Evolutionary conservation across 2,329 filamentous ascomycete genomes (phyloP).

Genomic region (Aspergillus latus): DNA sequence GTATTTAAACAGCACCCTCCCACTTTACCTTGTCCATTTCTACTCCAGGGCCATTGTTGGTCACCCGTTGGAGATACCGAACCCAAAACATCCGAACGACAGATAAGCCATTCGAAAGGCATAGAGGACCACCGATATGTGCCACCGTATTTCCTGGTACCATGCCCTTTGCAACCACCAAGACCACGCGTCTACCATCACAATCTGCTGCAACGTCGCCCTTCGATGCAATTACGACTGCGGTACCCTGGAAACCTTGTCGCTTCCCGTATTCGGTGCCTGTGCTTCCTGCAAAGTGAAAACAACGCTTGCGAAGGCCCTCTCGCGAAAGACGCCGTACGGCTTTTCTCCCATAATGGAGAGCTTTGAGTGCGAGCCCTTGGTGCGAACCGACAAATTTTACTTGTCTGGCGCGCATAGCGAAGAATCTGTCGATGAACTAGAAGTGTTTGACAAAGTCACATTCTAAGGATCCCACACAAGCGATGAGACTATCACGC

Average conservation of each 20-base stretch:
- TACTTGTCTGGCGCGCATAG: constrained; percentile 6
- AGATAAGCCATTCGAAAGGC: neutral
- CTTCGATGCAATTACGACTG: constrained; percentile 21
- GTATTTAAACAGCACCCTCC: neutral
- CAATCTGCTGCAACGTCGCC: constrained; percentile 20
- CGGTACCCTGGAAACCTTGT: neutral
- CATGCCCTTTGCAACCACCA: constrained; percentile 25
- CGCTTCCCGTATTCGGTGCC: constrained; percentile 18
- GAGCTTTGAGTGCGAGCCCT: constrained; percentile 5
- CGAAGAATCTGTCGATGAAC: constrained; percentile 5
- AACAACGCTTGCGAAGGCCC: neutral
- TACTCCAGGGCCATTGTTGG: neutral
- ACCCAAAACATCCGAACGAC: neutral
- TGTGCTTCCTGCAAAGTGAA: constrained; percentile 18
- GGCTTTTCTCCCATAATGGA: constrained; percentile 3
- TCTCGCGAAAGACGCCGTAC: neutral
- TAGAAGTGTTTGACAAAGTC: constrained; percentile 19
- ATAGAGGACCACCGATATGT: constrained; percentile 19
- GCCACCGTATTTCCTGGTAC: constrained; percentile 26
- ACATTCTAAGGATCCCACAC: constrained; percentile 17
- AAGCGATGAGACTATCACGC: neutral
- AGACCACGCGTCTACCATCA: constrained; percentile 9
- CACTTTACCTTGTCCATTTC: neutral
- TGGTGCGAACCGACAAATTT: constrained; percentile 3
- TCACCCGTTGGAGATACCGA: too few relatives aligned